Base-by-base conservation (phyloP, 495 filamentous ascomycete genomes). In the Neurospora sp. region DNA sequence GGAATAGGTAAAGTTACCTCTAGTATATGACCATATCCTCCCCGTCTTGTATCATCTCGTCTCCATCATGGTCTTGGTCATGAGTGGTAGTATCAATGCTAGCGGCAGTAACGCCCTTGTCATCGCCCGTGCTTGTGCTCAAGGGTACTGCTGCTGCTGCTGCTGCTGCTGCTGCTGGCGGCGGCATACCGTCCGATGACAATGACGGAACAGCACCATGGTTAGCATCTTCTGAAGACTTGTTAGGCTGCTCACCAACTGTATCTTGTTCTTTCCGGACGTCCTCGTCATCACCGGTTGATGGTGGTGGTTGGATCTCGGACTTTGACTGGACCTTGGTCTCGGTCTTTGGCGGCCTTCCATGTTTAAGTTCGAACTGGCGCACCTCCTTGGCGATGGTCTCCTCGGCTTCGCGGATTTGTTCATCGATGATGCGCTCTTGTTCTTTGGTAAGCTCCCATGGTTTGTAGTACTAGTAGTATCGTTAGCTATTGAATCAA, bases 21-120 rank as follows among this genome's bases (percentile, higher is more conserved):
- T 87, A 96, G 83, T 96, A 95, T 73, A 96, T 93, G 71, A 96
- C 93, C 71, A 89, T 93, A 76, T 95, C 93, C 84, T 96, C 93
- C 68, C 92, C 89, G 76, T 90, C 90, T 78, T 94, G 91, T 69
- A 89, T 83, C 78, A 93, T 84, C 69, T 91, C 82, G 77, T 94
- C 92, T 69, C 89, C 92, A 78, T 91, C 88, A 78, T 91, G 91
- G 70, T 90, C 88, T 68, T 85, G 85, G 40, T 80, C 80, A 53
- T 80, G 81, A 76, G 66, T 66, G 42, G 76, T 75, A 74, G 69
- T 72, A 44, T 61, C 27, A 61, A 61, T 35, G 53, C 53, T 61
- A 61, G 53, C 27, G 53, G 53, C 53, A 35, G 11, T 18, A 16
- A 61, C 53, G 22, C 12, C 53, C 53, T 61, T 61, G 53, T 48